These are phyloP conservation scores for Apiospora saccharicola DNA, from an alignment of 2,329 filamentous ascomycete genomes.

Conservation along the genomic window DNA sequence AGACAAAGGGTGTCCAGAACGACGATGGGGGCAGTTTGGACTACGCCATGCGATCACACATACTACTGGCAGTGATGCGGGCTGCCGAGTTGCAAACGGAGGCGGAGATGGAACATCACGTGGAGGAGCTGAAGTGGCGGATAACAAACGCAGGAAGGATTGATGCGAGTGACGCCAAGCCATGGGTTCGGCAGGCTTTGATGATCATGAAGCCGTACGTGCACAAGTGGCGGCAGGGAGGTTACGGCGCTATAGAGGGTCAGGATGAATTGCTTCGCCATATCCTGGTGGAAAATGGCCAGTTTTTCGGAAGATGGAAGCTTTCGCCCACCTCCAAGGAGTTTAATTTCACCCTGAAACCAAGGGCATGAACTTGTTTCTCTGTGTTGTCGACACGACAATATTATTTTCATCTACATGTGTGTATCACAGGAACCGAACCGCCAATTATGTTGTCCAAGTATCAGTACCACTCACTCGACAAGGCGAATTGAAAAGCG, in stretches of 20 bases:
- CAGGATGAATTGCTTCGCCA: constrained; percentile 22
- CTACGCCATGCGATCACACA: constrained; percentile 31
- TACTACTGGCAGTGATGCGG: constrained; percentile 29
- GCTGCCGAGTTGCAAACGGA: constrained; percentile 14
- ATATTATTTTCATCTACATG: no score
- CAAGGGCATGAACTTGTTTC: neutral
- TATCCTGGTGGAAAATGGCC: constrained; percentile 24
- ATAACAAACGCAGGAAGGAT: constrained; percentile 12
- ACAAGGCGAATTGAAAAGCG: no score
- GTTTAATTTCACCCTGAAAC: constrained; percentile 24
- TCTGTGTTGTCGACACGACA: no score
- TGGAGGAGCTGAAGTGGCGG: constrained; percentile 25
- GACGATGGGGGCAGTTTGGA: constrained; percentile 24
- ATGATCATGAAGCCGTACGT: constrained; percentile 26
- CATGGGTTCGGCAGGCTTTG: constrained; percentile 24
- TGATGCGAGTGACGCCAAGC: constrained; percentile 1
- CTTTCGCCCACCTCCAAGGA: constrained; percentile 24
- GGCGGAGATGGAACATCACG: constrained; percentile 3
- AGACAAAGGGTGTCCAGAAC: constrained; percentile 26
- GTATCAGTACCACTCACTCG: no score
- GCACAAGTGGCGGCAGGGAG: constrained; percentile 3
- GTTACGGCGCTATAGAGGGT: constrained; percentile 10
- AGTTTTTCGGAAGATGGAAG: constrained; percentile 28
- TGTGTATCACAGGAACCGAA: no score
- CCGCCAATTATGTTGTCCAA: no score